phyloP scores from a whole-genome alignment of 305 asterid species.

The Solanum hybrid region DNA sequence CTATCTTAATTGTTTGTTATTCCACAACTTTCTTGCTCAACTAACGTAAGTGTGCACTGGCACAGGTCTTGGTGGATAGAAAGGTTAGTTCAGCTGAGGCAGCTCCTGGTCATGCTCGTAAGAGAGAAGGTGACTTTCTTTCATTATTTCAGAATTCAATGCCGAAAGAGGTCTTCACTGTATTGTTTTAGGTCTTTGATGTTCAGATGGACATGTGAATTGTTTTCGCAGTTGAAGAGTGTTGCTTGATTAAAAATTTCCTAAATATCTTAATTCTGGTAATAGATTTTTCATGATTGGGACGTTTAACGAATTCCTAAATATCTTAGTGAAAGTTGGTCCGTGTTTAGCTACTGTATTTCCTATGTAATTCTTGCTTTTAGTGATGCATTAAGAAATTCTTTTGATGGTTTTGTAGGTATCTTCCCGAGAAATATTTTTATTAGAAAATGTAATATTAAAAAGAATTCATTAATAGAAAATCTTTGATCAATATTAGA shows the following conservation, averaged over 20 bases:
- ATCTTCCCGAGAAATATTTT: neutral
- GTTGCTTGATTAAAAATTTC: neutral
- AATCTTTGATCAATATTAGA: neutral
- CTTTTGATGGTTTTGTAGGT: neutral
- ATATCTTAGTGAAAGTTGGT: neutral
- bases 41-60: neutral
- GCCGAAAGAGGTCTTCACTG: neutral
- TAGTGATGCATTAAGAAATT: neutral
- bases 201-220: neutral
- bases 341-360: neutral
- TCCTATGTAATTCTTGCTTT: neutral
- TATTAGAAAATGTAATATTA: neutral
- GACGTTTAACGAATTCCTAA: neutral
- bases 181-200: neutral
- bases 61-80: conserved; percentile 64
- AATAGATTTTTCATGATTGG: neutral
- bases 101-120: conserved; percentile 40
- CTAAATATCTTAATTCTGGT: neutral
- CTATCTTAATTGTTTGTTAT: neutral
- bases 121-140: conserved; percentile 40
- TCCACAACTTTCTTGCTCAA: neutral
- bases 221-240: neutral
- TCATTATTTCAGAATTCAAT: neutral
- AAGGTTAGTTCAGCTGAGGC: conserved; percentile 30
- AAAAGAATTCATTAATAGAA: neutral